Conservation (phyloP, 73 alveolate species). For the Tetrahymena malaccensis region DNA sequence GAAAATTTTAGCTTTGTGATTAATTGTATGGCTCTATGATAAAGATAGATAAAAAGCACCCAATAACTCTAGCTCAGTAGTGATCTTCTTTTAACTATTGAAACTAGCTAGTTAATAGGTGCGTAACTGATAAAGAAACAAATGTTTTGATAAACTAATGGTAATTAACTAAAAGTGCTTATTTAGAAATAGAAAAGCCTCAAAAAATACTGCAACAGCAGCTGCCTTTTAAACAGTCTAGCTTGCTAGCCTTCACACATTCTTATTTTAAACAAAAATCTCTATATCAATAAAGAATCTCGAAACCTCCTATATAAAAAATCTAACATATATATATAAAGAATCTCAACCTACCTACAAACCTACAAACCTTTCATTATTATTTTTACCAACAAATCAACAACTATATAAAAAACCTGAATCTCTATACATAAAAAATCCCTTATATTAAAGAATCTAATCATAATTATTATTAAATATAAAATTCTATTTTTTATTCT, state of each 20-base stretch:
- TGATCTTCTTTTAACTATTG: not conserved
- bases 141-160: not conserved
- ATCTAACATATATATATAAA: not conserved
- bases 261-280: not conserved
- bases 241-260: not conserved
- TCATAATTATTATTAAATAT: not conserved
- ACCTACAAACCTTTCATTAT: not conserved
- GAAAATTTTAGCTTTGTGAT: not conserved
- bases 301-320: not conserved
- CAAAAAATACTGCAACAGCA: not conserved
- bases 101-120: not conserved
- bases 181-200: not conserved
- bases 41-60: not conserved
- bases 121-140: not conserved
- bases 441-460: not conserved
- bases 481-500: not conserved
- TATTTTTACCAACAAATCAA: not conserved
- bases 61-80: not conserved
- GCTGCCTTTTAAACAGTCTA: not conserved
- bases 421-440: not conserved
- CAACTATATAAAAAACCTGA: not conserved
- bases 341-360: not conserved
- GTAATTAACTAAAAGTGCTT: too few species aligned
- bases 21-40: not conserved
- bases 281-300: not conserved